Evolutionary conservation across 2,329 filamentous ascomycete genomes (phyloP), one percentile per base, ranked within the genome.

Genomic region (Trichoderma polysporum): DNA sequence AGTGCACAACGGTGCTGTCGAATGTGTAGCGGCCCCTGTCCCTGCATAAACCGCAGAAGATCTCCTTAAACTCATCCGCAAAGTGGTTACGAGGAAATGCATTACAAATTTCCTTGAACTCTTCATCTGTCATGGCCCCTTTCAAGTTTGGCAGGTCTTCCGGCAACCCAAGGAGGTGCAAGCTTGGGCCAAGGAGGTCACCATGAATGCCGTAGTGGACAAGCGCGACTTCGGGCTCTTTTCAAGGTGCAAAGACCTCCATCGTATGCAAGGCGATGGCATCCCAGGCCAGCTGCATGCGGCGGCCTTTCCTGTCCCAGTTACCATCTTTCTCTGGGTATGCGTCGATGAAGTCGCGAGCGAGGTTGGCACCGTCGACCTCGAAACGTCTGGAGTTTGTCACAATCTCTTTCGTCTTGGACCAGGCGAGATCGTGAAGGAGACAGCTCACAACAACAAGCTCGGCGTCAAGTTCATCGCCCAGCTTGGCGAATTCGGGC

Each of bases 231-330:
- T 56, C 52, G 8, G 52, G 52, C 12, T 56, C 52, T 13, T 56
- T 56, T 29, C 52, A 56, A 19, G 52, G 52, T 7, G 52, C 52
- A 33, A 56, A 37, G 19, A 22, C 31, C 19, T 56, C 52, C 52
- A 56, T 56, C 19, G 52, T 56, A 35, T 56, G 52, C 12, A 56
- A 19, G 10, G 52, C 52, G 12, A 56, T 56, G 19, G 52, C 19
- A 22, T 56, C 52, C 52, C 52, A 56, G 52, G 31, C 31, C n/a
- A 56, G 8, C 52, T 56, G 52, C 52, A 56, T 56, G 52, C 52
- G 52, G 52, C 52, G 52, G 2, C 52, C 52, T 7, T 56, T 56
- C 7, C 52, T 56, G 52, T 15, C 31, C 52, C 52, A 56, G n/a
- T 22, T 56, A 7, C 12, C 17, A 19, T 56, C 52, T 17, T 56